phyloP scores from a whole-genome alignment of 495 filamentous ascomycete genomes.

The Tetracladium setigerum region DNA sequence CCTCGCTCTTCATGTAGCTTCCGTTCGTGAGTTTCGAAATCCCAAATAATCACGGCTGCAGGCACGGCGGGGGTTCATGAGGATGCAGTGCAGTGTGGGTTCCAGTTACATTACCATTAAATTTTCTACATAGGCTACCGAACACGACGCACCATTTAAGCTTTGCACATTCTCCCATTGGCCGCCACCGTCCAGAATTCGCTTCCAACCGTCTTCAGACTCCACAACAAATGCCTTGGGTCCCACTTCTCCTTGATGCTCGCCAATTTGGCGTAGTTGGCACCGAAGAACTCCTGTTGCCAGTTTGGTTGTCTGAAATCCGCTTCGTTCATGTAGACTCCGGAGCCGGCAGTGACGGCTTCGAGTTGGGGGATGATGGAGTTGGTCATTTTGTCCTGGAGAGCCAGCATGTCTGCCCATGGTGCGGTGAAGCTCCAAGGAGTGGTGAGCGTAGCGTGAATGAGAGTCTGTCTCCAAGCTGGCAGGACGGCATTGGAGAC shows the following conservation, averaged over 20 bases:
- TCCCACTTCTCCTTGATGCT: slow-evolving; percentile 48
- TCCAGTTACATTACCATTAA: no score
- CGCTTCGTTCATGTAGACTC: slow-evolving; percentile 38
- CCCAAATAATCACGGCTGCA: no score
- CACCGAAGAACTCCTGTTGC: slow-evolving; percentile 42
- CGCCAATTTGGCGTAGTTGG: slow-evolving; percentile 36
- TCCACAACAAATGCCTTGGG: slow-evolving; percentile 52
- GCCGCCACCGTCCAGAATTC: slow-evolving; percentile 41
- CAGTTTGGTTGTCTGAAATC: slow-evolving; percentile 44
- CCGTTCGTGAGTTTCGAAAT: no score
- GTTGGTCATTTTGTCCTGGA: slow-evolving; percentile 28
- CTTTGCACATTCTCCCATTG: slow-evolving; percentile 11
- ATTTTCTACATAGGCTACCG: no score
- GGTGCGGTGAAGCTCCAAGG: slow-evolving; percentile 33
- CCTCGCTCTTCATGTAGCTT: no score
- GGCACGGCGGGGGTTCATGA: no score
- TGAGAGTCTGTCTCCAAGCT: slow-evolving; percentile 46
- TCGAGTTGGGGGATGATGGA: slow-evolving; percentile 30
- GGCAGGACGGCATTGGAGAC: slow-evolving; percentile 49
- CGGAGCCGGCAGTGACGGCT: slow-evolving; percentile 29
- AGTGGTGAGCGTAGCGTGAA: slow-evolving; percentile 23
- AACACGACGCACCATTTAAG: no score
- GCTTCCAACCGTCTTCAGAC: slow-evolving; percentile 49
- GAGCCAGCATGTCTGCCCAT: slow-evolving; percentile 19
- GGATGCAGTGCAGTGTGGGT: no score